Percentiles rank a stretch among this genome's conserved stretches.
Evolutionary conservation across 768 basidiomycete species (phyloP).

Genomic region (Serendipita sp.): DNA sequence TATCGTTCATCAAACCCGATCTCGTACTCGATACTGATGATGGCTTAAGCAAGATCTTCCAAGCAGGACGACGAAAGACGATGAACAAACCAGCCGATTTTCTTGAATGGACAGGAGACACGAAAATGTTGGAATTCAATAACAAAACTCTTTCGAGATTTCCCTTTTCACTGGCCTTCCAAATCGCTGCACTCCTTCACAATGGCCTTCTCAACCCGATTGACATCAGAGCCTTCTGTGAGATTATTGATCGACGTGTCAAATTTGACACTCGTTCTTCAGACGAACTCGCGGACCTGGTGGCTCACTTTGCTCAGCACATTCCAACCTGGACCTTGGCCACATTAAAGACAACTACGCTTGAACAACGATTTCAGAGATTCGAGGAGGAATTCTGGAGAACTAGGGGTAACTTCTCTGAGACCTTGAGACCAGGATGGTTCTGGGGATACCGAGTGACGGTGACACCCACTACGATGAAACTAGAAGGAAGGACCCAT

Average conservation of each 20-base stretch:
- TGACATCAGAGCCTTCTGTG: slow-evolving; percentile 25
- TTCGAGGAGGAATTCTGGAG: not conserved
- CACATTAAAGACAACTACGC: not conserved
- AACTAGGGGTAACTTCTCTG: not conserved
- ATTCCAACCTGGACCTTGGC: not conserved
- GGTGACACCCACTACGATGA: slow-evolving; percentile 40
- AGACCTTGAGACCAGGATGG: not conserved
- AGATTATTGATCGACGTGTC: not conserved
- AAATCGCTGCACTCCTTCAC: slow-evolving; percentile 52
- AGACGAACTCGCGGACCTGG: not conserved
- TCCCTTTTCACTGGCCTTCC: slow-evolving; percentile 58
- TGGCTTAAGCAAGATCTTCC: not conserved
- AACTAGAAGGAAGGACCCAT: slow-evolving; percentile 36
- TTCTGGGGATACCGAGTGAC: slow-evolving; percentile 17
- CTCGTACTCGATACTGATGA: not conserved
- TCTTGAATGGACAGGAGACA: not conserved
- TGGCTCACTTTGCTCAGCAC: not conserved
- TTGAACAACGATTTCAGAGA: not conserved
- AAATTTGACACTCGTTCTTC: not conserved
- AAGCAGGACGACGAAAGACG: not conserved
- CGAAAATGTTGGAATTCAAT: not conserved
- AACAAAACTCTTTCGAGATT: slow-evolving; percentile 30
- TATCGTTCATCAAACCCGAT: not conserved
- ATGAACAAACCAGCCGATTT: not conserved
- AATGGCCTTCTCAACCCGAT: slow-evolving; percentile 46